A percentile compares a stretch with the other conserved stretches of the same genome.
phyloP scores from a whole-genome alignment of 106 monocot species.

The Dendrobium catenatum region DNA sequence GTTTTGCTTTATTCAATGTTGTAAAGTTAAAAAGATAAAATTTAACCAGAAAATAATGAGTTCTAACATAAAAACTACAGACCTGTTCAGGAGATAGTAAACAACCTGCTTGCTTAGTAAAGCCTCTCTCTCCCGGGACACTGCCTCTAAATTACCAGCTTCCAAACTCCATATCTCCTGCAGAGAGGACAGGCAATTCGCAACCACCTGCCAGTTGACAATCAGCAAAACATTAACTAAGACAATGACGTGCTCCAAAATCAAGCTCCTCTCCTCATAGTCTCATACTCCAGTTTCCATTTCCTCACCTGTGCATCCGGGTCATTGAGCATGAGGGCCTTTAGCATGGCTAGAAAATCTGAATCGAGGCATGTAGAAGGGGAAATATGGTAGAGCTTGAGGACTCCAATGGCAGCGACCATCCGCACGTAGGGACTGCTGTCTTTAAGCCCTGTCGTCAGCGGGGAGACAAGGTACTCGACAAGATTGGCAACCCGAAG shows the following conservation, averaged over 20 bases:
- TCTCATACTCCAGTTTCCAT: background rate
- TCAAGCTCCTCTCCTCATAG: background rate
- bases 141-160: constrained; percentile 55
- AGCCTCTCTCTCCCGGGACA: constrained; percentile 73
- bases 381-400: constrained; percentile 86
- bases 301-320: constrained; percentile 77
- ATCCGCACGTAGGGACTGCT: constrained; percentile 74
- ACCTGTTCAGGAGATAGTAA: constrained; percentile 84
- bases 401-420: constrained; percentile 68
- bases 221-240: background rate
- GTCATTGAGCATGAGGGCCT: constrained; percentile 71
- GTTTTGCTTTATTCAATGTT: background rate
- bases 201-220: constrained; percentile 66
- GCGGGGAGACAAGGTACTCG: constrained; percentile 88
- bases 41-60: background rate
- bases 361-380: constrained; percentile 66
- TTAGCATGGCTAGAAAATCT: constrained; percentile 67
- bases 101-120: constrained; percentile 71
- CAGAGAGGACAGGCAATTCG: constrained; percentile 75
- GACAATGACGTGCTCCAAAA: background rate
- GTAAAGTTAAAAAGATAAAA: background rate
- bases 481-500: constrained; percentile 80
- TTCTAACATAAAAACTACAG: background rate
- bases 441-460: constrained; percentile 61
- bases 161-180: constrained; percentile 94